Evolutionary conservation across 305 asterid genomes (phyloP), one percentile per base, ranked within the genome.

Genomic region (Euphrasia arctica): DNA sequence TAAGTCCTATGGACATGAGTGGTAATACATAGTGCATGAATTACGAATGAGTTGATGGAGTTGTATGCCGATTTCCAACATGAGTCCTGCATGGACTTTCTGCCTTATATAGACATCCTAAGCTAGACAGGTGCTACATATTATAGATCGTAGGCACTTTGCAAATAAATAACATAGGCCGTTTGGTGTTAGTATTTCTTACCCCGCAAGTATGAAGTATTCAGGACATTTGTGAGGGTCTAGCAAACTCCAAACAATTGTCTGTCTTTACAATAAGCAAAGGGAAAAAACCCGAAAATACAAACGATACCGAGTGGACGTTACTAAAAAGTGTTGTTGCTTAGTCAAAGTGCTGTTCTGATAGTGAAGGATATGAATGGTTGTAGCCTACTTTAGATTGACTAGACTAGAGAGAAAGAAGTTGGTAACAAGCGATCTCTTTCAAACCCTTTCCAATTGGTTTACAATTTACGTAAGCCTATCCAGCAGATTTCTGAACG

Each of bases 1-100:
- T 89, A 78, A 74, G 42, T 63, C 45, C 64, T 56, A 12, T 67
- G 42, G 57, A 58, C 63, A 52, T 63, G 59, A 62, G 69, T 47
- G 29, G 52, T 49, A 48, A 34, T 52, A 48, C 62, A 49, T 28
- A 32, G 54, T 55, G 70, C 55, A 58, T 62, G 41, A 39, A 63
- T 60, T 47, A 65, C 13, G 50, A 54, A 50, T 57, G 64, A n/a
- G n/a, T n/a, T n/a, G n/a, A n/a, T n/a, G n/a, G n/a, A n/a, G n/a
- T n/a, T n/a, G n/a, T n/a, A n/a, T n/a, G n/a, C n/a, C n/a, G n/a
- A n/a, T n/a, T n/a, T n/a, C n/a, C n/a, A n/a, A n/a, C n/a, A n/a
- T n/a, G n/a, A 9, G 54, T 39, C 61, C 28, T 50, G 48, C 57
- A 32, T 22, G 18, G 43, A 66, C 72, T 58, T 57, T 48, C 5